Percentiles rank a stretch among this genome's conserved stretches.
phyloP scores from a whole-genome alignment of 2,329 filamentous ascomycete species.

The Myriosclerotinia scirpicola region DNA sequence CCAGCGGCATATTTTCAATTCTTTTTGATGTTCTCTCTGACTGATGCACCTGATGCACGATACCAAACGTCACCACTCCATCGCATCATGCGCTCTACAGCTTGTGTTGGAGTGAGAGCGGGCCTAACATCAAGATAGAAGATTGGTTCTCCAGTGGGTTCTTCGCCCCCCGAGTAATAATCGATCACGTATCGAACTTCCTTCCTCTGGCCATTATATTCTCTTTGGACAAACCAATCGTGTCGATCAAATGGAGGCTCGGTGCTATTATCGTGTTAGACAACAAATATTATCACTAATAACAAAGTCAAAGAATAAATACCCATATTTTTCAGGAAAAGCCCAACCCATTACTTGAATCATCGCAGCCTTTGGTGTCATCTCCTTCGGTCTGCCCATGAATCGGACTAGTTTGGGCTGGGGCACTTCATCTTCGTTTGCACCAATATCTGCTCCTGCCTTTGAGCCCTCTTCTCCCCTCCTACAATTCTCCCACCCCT shows the following conservation, averaged over 20 bases:
- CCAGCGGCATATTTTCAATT: conserved; percentile 24
- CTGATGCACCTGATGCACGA: conserved; percentile 37
- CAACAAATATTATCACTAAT: conserved; percentile 20
- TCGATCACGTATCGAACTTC: conserved; percentile 95
- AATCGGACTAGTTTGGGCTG: conserved; percentile 80
- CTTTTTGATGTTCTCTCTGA: conserved; percentile 33
- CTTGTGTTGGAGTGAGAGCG: conserved; percentile 76
- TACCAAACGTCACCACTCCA: conserved; percentile 97
- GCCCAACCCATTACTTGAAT: conserved; percentile 75
- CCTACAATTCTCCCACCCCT: conserved; percentile 72
- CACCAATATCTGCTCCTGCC: conserved; percentile 45
- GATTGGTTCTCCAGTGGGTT: conserved; percentile 80
- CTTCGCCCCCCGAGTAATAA: conserved; percentile 80
- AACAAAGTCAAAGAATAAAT: conserved; percentile 40
- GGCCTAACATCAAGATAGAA: conserved; percentile 95
- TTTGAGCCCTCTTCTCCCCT: conserved; percentile 68
- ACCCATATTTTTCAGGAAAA: conserved; percentile 79
- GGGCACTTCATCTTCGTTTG: conserved; percentile 53
- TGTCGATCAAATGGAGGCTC: conserved; percentile 93
- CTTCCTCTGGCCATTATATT: conserved; percentile 61
- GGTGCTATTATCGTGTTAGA: conserved; percentile 50
- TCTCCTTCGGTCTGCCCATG: conserved; percentile 82
- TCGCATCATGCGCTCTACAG: conserved; percentile 77
- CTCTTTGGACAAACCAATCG: conserved; percentile 89
- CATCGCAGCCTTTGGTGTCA: conserved; percentile 89